These are phyloP conservation scores for Kalanchoe fedtschenkoi DNA, from an alignment of 164 flowering plant species.

Conservation along the genomic window DNA sequence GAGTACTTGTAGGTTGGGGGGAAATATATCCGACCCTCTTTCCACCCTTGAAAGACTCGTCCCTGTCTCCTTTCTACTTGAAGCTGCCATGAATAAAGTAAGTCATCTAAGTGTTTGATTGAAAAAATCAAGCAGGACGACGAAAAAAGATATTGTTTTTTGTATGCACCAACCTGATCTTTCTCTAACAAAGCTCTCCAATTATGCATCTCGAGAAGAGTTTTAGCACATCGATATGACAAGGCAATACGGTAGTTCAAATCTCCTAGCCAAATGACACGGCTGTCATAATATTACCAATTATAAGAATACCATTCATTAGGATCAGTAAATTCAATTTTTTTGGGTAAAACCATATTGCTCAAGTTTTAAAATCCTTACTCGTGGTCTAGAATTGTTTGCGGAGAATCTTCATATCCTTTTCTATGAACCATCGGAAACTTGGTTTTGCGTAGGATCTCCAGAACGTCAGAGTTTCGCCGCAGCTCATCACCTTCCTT, in stretches of 20 bases:
- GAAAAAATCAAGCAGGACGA: neutral
- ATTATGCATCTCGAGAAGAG: constrained; percentile 92
- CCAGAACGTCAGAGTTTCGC: constrained; percentile 94
- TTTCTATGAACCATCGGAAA: constrained; percentile 78
- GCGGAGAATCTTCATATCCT: constrained; percentile 72
- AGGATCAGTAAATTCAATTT: neutral
- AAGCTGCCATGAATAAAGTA: constrained; percentile 29
- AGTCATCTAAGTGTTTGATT: neutral
- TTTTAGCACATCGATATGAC: constrained; percentile 82
- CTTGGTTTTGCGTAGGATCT: constrained; percentile 90
- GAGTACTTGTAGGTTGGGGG: constrained; percentile 74
- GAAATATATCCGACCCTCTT: constrained; percentile 56
- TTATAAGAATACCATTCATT: neutral
- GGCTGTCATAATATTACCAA: constrained; percentile 27
- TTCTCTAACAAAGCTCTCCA: constrained; percentile 86
- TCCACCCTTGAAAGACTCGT: constrained; percentile 62
- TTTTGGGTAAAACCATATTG: neutral
- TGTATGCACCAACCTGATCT: constrained; percentile 68
- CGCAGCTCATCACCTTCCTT: constrained; percentile 97
- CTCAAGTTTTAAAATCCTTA: constrained; percentile 20
- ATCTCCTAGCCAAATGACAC: constrained; percentile 96
- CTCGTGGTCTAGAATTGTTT: constrained; percentile 92
- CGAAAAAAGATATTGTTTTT: neutral
- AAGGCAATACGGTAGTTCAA: constrained; percentile 87
- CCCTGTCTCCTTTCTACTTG: constrained; percentile 49